Evolutionary conservation across 139 green algal species (phyloP).

Genomic region (Chlorella vulgaris): DNA sequence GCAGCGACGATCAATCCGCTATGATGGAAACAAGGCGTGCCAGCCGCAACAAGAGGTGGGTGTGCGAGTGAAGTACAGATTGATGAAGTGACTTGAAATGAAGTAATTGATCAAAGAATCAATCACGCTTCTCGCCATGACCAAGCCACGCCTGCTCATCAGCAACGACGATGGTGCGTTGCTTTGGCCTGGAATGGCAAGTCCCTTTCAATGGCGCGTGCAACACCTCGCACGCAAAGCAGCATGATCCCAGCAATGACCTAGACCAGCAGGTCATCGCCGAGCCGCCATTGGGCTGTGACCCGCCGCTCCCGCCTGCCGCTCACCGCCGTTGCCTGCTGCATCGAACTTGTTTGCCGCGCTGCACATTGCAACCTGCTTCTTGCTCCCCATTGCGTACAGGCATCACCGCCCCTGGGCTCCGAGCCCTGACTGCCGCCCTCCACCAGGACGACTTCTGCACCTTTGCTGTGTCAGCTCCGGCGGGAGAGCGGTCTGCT

Average conservation of each 20-base stretch:
- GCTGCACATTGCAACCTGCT: too few relatives aligned
- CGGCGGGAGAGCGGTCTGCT: constrained; percentile 60
- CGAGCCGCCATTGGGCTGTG: not conserved
- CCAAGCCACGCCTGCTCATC: constrained; percentile 52
- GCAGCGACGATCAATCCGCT: too few relatives aligned
- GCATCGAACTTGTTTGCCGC: too few relatives aligned
- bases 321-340: not conserved
- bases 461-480: constrained; percentile 58
- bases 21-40: too few relatives aligned
- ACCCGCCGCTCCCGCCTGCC: too few relatives aligned
- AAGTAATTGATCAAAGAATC: not conserved
- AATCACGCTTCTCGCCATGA: not conserved
- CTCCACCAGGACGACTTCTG: constrained; percentile 41
- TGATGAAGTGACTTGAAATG: too few relatives aligned
- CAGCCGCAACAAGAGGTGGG: too few relatives aligned
- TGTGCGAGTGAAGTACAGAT: too few relatives aligned
- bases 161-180: constrained; percentile 68
- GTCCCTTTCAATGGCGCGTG: not conserved
- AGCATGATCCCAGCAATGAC: not conserved
- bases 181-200: too few relatives aligned
- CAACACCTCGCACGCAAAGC: not conserved
- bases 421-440: constrained; percentile 53
- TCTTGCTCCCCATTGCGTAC: too few relatives aligned
- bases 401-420: constrained; percentile 71
- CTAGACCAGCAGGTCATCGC: too few relatives aligned